Evolutionary conservation across 371 early-diverging fungal species (phyloP), one percentile per base, ranked within the genome.

Genomic region (Rhizopus delemar): DNA sequence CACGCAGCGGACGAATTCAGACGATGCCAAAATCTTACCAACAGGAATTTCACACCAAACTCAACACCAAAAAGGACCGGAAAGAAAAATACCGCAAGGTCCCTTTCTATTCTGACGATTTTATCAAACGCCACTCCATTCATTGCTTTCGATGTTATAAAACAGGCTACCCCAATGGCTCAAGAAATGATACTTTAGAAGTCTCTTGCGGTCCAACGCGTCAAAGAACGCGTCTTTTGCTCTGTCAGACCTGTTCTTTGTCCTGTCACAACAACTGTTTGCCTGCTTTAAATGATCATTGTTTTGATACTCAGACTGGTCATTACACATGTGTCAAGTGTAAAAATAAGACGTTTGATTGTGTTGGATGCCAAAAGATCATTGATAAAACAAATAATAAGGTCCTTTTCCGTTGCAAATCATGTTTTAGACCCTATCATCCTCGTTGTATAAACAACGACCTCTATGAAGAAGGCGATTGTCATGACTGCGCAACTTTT

Each of bases 171-270:
- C 35, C 46, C 16, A 48, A 38, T 55, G 68, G 51, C 33, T 31
- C n/a, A 51, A 56, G 52, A 39, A 56, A 28, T 9, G 32, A 15
- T 13, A 45, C 16, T 12, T 16, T 8, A 38, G 59, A 22, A 12
- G 58, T 51, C 46, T 34, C 12, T 38, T 53, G 52, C 16, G 73
- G 57, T 5, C 9, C 28, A 46, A 28, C 9, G 13, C 32, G 29
- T 8, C 55, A 13, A 62, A 57, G 29, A 41, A 3, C 5, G 12
- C 65, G 78, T 0, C 54, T 80, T 2, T 43, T 82, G 11, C 65
- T 82, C 1, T 82, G 82, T 43, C 63, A 76, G 3, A 65, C 66
- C 11, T 82, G 82, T 32, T 72, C 82, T 7, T 52, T 65, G 0
- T 62, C 69, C 4, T 69, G 63, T 28, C 82, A 82, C 51, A 71